Evolutionary conservation across 2,329 filamentous ascomycete species (phyloP).

Genomic region (Curvularia verruculosa): DNA sequence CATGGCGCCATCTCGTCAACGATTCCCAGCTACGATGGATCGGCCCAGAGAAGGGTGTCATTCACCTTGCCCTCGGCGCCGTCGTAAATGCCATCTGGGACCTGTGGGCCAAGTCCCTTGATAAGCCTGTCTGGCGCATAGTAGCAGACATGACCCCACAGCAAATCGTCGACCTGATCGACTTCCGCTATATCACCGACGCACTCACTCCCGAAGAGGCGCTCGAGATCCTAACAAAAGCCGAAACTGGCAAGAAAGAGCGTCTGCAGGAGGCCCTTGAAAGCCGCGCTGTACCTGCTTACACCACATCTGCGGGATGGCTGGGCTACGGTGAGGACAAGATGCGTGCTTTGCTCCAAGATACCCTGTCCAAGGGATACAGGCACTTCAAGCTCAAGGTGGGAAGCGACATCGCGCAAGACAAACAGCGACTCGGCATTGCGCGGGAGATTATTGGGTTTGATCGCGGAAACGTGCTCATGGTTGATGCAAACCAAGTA

Average conservation of each 20-base stretch:
- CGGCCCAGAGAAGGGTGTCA: constrained; percentile 91
- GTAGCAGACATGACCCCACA: constrained; percentile 89
- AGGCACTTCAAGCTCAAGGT: constrained; percentile 92
- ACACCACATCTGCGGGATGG: constrained; percentile 91
- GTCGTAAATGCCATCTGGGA: constrained; percentile 94
- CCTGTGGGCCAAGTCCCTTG: constrained; percentile 86
- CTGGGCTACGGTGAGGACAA: constrained; percentile 89
- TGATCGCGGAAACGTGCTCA: constrained; percentile 81
- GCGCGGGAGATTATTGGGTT: constrained; percentile 81
- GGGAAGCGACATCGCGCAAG: constrained; percentile 73
- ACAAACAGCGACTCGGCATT: constrained; percentile 72
- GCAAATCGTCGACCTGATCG: constrained; percentile 85
- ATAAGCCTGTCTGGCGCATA: constrained; percentile 89
- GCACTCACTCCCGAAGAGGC: constrained; percentile 89
- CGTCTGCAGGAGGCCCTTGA: constrained; percentile 75
- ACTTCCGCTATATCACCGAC: constrained; percentile 94
- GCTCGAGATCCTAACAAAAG: constrained; percentile 69
- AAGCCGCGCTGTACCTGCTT: constrained; percentile 81
- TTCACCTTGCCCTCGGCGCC: constrained; percentile 86
- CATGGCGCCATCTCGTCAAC: constrained; percentile 89
- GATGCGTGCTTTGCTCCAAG: constrained; percentile 74
- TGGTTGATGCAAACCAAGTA: constrained; percentile 93
- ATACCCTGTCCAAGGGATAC: constrained; percentile 79
- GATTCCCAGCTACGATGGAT: constrained; percentile 94
- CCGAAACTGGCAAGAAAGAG: constrained; percentile 70